Conservation (phyloP, 1,139 yeast species). For the Suzukiozyma palmioleophila region DNA sequence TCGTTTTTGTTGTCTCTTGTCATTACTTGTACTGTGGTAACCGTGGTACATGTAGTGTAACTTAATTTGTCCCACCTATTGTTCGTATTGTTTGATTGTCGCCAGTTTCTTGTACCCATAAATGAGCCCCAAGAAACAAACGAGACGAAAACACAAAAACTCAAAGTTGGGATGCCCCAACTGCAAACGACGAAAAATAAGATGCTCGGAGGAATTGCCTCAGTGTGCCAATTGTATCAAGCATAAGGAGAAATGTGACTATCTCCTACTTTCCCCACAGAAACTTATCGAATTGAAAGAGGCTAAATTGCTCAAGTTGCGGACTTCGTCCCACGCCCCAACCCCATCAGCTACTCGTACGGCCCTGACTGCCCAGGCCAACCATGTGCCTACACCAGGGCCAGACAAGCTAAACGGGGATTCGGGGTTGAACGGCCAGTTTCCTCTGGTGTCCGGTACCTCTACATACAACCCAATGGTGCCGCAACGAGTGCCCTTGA, state of each 20-base stretch:
- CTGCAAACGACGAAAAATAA: conserved; percentile 42
- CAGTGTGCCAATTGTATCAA: conserved; percentile 39
- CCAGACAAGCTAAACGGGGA: too few species aligned
- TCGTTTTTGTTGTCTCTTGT: too few species aligned
- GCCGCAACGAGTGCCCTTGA: too few species aligned
- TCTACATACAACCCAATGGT: too few species aligned
- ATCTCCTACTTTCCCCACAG: conserved; percentile 31
- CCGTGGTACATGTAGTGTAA: too few species aligned
- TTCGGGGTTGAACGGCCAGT: too few species aligned
- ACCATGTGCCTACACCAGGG: too few species aligned
- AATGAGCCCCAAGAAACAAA: conserved; percentile 8
- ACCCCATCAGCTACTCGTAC: neutral
- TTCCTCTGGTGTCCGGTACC: too few species aligned
- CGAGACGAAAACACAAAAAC: conserved; percentile 29
- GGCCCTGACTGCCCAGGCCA: neutral
- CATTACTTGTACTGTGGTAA: too few species aligned
- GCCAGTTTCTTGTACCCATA: neutral
- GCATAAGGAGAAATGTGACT: conserved; percentile 39
- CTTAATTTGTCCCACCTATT: too few species aligned
- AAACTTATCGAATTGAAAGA: conserved; percentile 28
- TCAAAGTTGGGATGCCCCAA: conserved; percentile 40
- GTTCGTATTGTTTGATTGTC: too few species aligned
- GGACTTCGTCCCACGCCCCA: conserved; percentile 1
- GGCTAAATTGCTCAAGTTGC: conserved; percentile 14
- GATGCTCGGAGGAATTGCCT: conserved; percentile 42